Conservation (phyloP, 768 basidiomycete genomes). For the Leccinum barrowsii region DNA sequence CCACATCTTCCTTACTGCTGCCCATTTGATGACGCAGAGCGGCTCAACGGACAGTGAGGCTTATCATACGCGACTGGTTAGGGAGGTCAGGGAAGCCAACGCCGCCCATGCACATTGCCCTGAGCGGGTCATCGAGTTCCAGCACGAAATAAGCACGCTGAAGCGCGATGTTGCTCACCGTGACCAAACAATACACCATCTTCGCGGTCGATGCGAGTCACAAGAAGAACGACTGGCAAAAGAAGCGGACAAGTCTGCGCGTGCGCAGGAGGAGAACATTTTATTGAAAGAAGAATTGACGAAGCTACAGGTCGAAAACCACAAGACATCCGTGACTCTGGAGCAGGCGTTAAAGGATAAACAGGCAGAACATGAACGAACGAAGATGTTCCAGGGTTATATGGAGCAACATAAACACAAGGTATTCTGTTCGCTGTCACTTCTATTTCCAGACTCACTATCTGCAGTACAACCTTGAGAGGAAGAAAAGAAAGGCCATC, state of each 20-base stretch:
- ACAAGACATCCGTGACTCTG: slow-evolving; percentile 14
- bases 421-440: slow-evolving; percentile 10
- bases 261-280: slow-evolving; percentile 11
- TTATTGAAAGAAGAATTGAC: slow-evolving; percentile 18
- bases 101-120: slow-evolving; percentile 15
- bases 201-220: slow-evolving; percentile 14
- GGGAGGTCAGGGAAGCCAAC: slow-evolving; percentile 12
- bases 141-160: slow-evolving; percentile 13
- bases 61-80: slow-evolving; percentile 6
- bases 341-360: slow-evolving; percentile 16
- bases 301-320: slow-evolving; percentile 23
- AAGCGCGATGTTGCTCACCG: slow-evolving; percentile 2
- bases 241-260: slow-evolving; percentile 4
- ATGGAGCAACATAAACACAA: slow-evolving; percentile 19
- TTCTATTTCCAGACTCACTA: neutral
- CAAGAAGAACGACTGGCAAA: slow-evolving; percentile 11
- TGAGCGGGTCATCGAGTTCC: slow-evolving; percentile 5
- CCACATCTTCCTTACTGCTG: slow-evolving; percentile 25
- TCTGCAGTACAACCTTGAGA: slow-evolving; percentile 21
- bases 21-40: slow-evolving; percentile 8
- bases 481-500: slow-evolving; percentile 26
- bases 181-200: slow-evolving; percentile 9
- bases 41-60: slow-evolving; percentile 3
- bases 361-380: slow-evolving; percentile 18
- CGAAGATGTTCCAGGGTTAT: slow-evolving; percentile 21